Conservation (phyloP, 768 basidiomycete genomes). For the Termitomyces sp. region DNA sequence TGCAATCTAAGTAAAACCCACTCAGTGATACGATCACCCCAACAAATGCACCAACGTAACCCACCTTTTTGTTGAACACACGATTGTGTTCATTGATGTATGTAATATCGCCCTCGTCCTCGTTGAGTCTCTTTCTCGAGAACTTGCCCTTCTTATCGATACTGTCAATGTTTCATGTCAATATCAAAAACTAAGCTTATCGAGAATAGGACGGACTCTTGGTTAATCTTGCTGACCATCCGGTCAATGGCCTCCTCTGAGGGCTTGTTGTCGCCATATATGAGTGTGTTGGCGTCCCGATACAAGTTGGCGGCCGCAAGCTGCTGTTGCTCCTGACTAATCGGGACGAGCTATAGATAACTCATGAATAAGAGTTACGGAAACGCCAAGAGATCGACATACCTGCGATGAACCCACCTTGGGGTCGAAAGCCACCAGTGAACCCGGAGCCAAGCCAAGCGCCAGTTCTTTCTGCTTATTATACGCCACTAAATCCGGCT, state of each 20-base stretch:
- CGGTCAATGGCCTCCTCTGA: slow-evolving; percentile 94
- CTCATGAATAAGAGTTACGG: slow-evolving; percentile 9
- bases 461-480: slow-evolving; percentile 88
- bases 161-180: slow-evolving; percentile 36
- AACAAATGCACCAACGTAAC: slow-evolving; percentile 8
- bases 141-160: slow-evolving; percentile 90
- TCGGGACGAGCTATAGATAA: slow-evolving; percentile 43
- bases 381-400: slow-evolving; percentile 11
- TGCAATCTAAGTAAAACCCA: slow-evolving; percentile 58
- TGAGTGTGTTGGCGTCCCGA: slow-evolving; percentile 87
- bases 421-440: slow-evolving; percentile 61
- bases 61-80: slow-evolving; percentile 96
- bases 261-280: slow-evolving; percentile 95
- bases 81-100: slow-evolving; percentile 99
- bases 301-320: slow-evolving; percentile 82
- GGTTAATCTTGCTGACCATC: slow-evolving; percentile 87
- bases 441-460: slow-evolving; percentile 70
- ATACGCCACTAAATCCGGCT: slow-evolving; percentile 85
- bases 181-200: background rate
- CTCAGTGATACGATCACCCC: slow-evolving; percentile 1
- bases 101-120: slow-evolving; percentile 94
- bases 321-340: slow-evolving; percentile 65
- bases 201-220: slow-evolving; percentile 63
- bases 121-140: slow-evolving; percentile 85
- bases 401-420: slow-evolving; percentile 44